Conservation (phyloP, 768 basidiomycete genomes). For the Cytidiella melzeri region DNA sequence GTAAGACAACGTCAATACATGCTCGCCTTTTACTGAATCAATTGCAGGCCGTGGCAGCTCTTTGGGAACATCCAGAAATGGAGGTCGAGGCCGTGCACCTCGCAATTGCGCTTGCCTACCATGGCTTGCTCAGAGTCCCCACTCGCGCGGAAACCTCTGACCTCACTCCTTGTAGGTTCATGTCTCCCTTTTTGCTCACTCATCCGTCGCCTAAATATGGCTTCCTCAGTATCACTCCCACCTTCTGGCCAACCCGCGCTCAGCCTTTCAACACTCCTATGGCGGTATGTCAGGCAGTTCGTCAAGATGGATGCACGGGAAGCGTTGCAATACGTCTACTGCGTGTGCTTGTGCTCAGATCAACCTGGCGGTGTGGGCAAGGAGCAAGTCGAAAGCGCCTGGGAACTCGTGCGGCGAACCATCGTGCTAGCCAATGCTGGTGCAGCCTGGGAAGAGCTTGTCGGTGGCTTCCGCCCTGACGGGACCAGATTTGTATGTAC, state of each 20-base stretch:
- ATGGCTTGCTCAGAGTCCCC: constrained; percentile 84
- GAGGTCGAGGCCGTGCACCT: constrained; percentile 94
- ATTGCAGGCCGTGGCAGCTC: constrained; percentile 78
- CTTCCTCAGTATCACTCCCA: constrained; percentile 54
- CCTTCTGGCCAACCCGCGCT: constrained; percentile 66
- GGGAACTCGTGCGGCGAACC: constrained; percentile 74
- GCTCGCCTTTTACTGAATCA: not conserved
- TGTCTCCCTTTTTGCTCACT: too few species aligned
- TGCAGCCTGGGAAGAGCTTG: constrained; percentile 85
- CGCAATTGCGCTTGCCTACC: constrained; percentile 87
- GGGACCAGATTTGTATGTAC: constrained; percentile 80
- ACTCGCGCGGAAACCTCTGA: constrained; percentile 78
- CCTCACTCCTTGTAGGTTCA: constrained; percentile 74
- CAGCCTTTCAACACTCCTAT: constrained; percentile 78
- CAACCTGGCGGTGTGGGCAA: constrained; percentile 65
- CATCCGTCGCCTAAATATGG: not conserved
- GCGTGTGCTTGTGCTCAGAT: constrained; percentile 73
- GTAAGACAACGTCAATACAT: too few species aligned
- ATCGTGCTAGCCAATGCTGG: constrained; percentile 75
- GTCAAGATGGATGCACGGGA: constrained; percentile 90
- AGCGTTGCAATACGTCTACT: constrained; percentile 92
- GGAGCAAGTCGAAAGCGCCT: constrained; percentile 77
- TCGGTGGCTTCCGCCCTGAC: constrained; percentile 88
- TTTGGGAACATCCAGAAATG: constrained; percentile 82
- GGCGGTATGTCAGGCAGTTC: constrained; percentile 91